These are phyloP conservation scores for Talaromyces ruber DNA, from an alignment of 495 filamentous ascomycete genomes.

Conservation along the genomic window DNA sequence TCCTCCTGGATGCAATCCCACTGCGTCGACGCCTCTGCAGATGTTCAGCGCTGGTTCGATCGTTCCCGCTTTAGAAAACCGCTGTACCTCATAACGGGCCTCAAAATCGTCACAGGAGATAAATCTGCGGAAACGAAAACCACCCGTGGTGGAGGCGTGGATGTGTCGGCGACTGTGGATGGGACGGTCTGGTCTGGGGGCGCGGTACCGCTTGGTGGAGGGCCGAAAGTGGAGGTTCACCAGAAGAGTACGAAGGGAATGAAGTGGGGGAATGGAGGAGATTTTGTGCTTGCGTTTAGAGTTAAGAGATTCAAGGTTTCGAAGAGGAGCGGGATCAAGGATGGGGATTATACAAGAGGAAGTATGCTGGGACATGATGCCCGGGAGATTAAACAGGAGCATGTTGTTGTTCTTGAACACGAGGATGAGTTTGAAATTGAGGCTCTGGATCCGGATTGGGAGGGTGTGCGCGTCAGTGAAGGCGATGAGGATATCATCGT, in stretches of 20 bases:
- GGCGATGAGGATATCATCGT: neutral
- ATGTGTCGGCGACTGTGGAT: neutral
- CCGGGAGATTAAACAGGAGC: neutral
- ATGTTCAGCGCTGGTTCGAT: neutral
- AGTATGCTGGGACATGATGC: neutral
- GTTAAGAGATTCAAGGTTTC: neutral
- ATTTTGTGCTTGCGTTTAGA: neutral
- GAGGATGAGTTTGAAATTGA: neutral
- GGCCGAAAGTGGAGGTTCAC: neutral
- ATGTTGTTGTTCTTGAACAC: neutral
- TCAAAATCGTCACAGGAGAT: slow-evolving; percentile 14
- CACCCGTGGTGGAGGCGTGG: neutral
- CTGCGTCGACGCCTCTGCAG: neutral
- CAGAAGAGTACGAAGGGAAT: neutral
- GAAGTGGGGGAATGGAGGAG: neutral
- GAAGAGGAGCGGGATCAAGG: neutral
- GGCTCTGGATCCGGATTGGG: neutral
- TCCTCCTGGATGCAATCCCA: neutral
- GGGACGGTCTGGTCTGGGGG: neutral
- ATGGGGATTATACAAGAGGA: neutral
- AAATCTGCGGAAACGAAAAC: neutral
- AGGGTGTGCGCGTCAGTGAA: neutral
- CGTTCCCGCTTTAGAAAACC: neutral
- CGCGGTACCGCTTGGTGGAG: neutral
- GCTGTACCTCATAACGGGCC: slow-evolving; percentile 14